Percentiles rank a stretch among this genome's conserved stretches.
Evolutionary conservation across 2,329 filamentous ascomycete genomes (phyloP).

Genomic region (Stemphylium lycopersici): DNA sequence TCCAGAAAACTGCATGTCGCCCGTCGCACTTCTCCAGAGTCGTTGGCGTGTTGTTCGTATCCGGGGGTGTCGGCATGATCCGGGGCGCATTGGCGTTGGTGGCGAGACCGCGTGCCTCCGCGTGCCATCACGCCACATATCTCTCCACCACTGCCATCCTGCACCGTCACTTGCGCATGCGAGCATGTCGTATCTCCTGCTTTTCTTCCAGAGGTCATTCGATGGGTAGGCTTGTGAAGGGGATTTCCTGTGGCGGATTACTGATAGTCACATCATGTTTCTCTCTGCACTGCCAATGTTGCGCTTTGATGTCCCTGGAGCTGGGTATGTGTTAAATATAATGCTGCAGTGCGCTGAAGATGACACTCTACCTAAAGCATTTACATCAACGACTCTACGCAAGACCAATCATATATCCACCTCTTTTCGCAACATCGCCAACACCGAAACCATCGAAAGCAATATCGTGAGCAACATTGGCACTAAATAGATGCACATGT

Average conservation of each 20-base stretch:
- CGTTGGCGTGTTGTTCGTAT: neutral
- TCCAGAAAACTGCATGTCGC: neutral
- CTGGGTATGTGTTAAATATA: too few relatives aligned
- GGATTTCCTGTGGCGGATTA: neutral
- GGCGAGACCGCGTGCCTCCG: constrained; percentile 9
- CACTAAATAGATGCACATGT: constrained; percentile 2
- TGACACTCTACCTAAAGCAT: too few relatives aligned
- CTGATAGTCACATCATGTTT: constrained; percentile 1
- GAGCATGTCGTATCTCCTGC: neutral
- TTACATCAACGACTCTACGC: too few relatives aligned
- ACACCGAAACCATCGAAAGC: too few relatives aligned
- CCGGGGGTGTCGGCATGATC: neutral
- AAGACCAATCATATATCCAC: too few relatives aligned
- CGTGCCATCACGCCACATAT: constrained; percentile 10
- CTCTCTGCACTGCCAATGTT: neutral
- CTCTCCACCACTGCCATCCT: constrained; percentile 6
- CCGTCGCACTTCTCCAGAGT: neutral
- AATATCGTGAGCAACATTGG: too few relatives aligned
- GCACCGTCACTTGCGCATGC: neutral
- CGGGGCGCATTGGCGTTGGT: neutral
- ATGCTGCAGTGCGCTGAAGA: too few relatives aligned
- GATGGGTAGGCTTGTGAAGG: too few relatives aligned
- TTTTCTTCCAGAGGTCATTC: neutral
- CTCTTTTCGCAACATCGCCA: too few relatives aligned
- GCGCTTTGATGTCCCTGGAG: neutral